Base-by-base conservation (phyloP, 345 rosid genomes). In the Syzygium jambos region DNA sequence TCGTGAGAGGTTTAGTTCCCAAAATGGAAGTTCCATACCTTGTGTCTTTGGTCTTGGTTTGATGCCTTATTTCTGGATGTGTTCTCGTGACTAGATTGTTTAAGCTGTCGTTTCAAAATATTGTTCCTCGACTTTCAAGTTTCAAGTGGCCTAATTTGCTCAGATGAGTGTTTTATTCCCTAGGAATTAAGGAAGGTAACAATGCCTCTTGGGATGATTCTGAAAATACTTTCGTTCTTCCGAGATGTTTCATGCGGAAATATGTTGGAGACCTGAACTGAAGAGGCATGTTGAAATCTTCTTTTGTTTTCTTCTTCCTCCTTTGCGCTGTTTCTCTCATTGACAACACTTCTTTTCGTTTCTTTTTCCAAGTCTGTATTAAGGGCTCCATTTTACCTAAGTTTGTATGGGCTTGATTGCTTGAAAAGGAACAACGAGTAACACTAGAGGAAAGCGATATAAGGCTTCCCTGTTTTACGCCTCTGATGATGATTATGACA, bases 161-260 rank as follows among this genome's bases (percentile, higher is more conserved):
- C 25, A 34, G 49, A 23, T 73, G 46, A 34, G 46, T 41, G 46
- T 41, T 68, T 34, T 34, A 9, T 68, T 68, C 46, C 46, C 25
- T 68, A 34, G 49, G 43, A 73, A 34, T 34, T 19, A 4, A 4
- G 80, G 80, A 34, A 1, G 14, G 61, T 34, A 73, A 73, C 25
- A 34, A 83, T 65, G 59, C 89, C 89, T 87, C 89, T 85, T 22
- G 52, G 51, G 87, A 86, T 86, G 87, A 86, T 63, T 46, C 0
- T 27, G 0, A 30, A 4, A 86, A 51, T 61, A 65, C 83, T 86
- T 86, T 90, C 90, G 90, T 91, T 90, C 92, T 86, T 86, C 87
- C 54, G 87, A 86, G 87, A 86, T 86, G 17, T 61, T 56, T 43
- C 54, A 86, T 86, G 87, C 83, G 87, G 87, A 86, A 86, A 86